Conservation (phyloP, 257 asterid species). For the Buddleja alternifolia region DNA sequence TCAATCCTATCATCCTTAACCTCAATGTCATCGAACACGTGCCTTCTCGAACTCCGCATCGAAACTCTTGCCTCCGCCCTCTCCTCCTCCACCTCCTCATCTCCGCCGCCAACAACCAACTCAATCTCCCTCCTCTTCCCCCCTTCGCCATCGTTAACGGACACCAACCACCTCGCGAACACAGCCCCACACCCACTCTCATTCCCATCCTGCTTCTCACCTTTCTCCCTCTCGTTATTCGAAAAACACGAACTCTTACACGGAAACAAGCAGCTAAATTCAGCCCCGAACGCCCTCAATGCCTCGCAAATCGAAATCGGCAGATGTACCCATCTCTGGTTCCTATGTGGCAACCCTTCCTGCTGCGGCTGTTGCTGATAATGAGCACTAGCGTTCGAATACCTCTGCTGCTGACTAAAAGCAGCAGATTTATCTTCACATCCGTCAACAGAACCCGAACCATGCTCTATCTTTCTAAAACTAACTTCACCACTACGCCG, state of each 20-base stretch:
- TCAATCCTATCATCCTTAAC: constrained; percentile 64
- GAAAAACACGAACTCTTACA: constrained; percentile 75
- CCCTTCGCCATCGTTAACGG: constrained; percentile 70
- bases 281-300: constrained; percentile 65
- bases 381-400: constrained; percentile 43
- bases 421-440: constrained; percentile 27
- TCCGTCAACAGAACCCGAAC: neutral
- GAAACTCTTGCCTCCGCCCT: constrained; percentile 25
- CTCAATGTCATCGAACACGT: constrained; percentile 85
- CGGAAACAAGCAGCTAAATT: constrained; percentile 83
- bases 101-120: constrained; percentile 79
- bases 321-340: constrained; percentile 90
- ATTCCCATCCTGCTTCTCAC: constrained; percentile 34
- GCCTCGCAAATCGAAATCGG: constrained; percentile 91
- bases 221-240: constrained; percentile 38
- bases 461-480: constrained; percentile 56
- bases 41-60: constrained; percentile 72
- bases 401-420: constrained; percentile 32
- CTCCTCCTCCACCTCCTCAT: constrained; percentile 54
- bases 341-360: constrained; percentile 63
- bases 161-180: constrained; percentile 79
- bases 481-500: constrained; percentile 67
- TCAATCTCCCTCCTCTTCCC: constrained; percentile 79
- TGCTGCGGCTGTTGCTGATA: constrained; percentile 43
- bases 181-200: constrained; percentile 70